These are phyloP conservation scores for Lichenothelia convexa DNA, from an alignment of 495 filamentous ascomycete species.

Conservation along the genomic window DNA sequence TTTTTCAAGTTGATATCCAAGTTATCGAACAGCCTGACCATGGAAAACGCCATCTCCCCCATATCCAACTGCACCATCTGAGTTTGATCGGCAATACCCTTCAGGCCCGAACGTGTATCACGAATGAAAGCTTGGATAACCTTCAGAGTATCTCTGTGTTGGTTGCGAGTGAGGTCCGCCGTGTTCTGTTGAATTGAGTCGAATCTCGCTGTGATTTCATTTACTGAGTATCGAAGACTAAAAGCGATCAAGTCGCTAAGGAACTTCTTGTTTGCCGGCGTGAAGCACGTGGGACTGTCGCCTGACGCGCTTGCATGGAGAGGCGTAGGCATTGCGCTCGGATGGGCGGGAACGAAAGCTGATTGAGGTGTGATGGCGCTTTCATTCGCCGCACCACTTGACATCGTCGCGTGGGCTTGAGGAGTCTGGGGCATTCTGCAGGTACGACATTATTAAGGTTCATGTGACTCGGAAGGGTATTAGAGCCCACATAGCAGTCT, in stretches of 20 bases:
- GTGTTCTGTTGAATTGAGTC: slow-evolving; percentile 1
- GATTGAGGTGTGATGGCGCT: not conserved
- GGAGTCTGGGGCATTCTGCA: not conserved
- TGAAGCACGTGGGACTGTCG: too few species aligned
- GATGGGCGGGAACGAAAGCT: not conserved
- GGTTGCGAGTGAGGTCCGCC: not conserved
- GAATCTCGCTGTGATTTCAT: slow-evolving; percentile 5
- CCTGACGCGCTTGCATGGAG: too few species aligned
- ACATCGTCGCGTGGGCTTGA: not conserved
- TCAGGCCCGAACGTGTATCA: slow-evolving; percentile 7
- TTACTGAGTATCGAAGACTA: slow-evolving; percentile 2
- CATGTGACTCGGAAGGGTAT: not conserved
- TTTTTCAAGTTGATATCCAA: not conserved
- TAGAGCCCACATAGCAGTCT: not conserved
- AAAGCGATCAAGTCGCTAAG: not conserved
- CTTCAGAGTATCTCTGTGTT: slow-evolving; percentile 5
- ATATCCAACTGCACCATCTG: slow-evolving; percentile 2
- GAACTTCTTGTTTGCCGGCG: not conserved
- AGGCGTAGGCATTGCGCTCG: slow-evolving; percentile 12
- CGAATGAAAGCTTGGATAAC: slow-evolving; percentile 5
- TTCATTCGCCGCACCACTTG: slow-evolving; percentile 2
- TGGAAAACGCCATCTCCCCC: not conserved
- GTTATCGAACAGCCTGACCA: not conserved
- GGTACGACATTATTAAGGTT: not conserved
- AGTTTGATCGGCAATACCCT: slow-evolving; percentile 3